Evolutionary conservation across 2,329 filamentous ascomycete species (phyloP), one percentile per base, ranked within the genome.

Genomic region (Boeremia lycopersici): DNA sequence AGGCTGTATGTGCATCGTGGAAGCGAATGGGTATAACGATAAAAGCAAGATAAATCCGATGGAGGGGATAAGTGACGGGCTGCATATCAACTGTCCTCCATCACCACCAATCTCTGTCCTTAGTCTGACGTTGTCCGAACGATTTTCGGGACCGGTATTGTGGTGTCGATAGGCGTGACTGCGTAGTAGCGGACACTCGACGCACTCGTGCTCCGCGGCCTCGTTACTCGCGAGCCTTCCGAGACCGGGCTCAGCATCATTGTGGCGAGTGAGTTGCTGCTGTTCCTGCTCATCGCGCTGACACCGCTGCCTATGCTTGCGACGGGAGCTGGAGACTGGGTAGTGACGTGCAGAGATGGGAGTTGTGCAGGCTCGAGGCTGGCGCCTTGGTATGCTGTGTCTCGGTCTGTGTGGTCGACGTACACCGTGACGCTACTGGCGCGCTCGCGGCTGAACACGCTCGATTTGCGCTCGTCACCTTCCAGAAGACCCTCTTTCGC

Each of bases 361-460:
- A 73, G 54, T 19, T 51, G 59, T 29, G 64, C 58, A 3, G 63
- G 65, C 7, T 72, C 69, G 30, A 61, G 60, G 48, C 61, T 67
- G n/a, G 52, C 44, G 8, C 61, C 53, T 31, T 62, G 64, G 56
- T 52, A 62, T 12, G 56, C 48, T 10, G 53, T 57, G 2, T 68
- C 59, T 12, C 48, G 41, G 34, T 68, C 60, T 5, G 60, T 52
- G 4, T 55, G 25, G 51, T 72, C 65, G 43, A 74, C 61, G 34
- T 71, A 73, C 10, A 74, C 47, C 0, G 63, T 67, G 8, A 74
- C 60, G 44, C 67, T 73, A 48, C 64, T 65, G 23, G 52, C 57
- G n/a, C 67, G 55, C 10, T 69, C 53, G 6, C 65, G 62, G 36
- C 63, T 71, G 64, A 72, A 74, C 71, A 74, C 73, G 62, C 47